Conservation (phyloP, 202 grass and related monocot genomes). For the Carex sylvatica region DNA sequence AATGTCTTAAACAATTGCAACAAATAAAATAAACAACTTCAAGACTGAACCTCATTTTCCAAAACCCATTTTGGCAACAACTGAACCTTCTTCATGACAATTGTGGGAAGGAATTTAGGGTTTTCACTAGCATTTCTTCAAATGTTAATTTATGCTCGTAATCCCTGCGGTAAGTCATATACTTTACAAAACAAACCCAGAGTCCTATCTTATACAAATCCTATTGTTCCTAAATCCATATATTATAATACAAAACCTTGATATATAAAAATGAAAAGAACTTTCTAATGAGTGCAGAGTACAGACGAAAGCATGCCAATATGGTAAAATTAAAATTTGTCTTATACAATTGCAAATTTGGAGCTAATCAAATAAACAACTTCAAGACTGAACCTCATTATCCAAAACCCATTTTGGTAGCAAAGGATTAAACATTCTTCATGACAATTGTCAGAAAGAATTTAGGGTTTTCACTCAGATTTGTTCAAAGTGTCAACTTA, state of each 20-base stretch:
- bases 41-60: not conserved
- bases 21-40: not conserved
- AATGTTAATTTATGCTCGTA: not conserved
- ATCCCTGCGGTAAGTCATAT: no score
- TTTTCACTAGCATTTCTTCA: not conserved
- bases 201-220: not conserved
- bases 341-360: not conserved
- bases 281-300: not conserved
- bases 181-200: not conserved
- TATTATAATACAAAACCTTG: not conserved
- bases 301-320: not conserved
- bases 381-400: not conserved
- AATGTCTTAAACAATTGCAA: not conserved
- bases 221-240: not conserved
- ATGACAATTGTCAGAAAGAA: not conserved
- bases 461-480: not conserved
- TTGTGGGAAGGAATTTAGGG: not conserved
- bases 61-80: not conserved
- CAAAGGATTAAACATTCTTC: not conserved
- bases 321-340: not conserved
- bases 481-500: not conserved
- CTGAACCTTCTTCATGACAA: not conserved
- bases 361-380: constrained; percentile 3
- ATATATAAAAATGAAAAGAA: not conserved
- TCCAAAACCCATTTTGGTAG: not conserved